Conservation (phyloP, 106 monocot species). For the Dendrobium catenatum region DNA sequence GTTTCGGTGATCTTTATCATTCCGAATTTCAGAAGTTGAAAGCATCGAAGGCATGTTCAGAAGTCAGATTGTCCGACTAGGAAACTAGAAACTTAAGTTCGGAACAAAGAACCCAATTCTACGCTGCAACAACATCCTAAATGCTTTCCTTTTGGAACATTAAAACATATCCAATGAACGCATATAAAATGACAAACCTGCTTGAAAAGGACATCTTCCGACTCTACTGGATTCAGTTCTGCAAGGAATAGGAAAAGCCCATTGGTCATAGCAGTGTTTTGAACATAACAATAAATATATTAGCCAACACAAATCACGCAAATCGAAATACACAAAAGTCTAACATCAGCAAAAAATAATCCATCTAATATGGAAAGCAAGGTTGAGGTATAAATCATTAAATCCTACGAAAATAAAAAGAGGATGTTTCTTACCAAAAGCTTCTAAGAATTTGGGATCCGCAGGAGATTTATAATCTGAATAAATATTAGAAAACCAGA, state of each 20-base stretch:
- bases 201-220: constrained; percentile 62
- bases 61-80: no score
- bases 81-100: no score
- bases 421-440: constrained; percentile 44
- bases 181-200: constrained; percentile 26
- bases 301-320: not conserved
- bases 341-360: not conserved
- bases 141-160: no score
- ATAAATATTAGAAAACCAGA: constrained; percentile 10
- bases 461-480: constrained; percentile 67
- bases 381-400: not conserved
- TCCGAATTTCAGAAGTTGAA: not conserved
- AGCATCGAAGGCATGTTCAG: no score
- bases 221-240: constrained; percentile 55
- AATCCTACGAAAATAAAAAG: not conserved
- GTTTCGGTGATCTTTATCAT: not conserved
- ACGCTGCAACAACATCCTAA: no score
- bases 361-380: not conserved
- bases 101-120: no score
- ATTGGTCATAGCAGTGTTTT: not conserved
- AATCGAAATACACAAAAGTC: not conserved
- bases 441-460: constrained; percentile 65
- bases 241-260: constrained; percentile 12
- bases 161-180: not conserved
- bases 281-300: not conserved